A percentile compares a stretch with the other conserved stretches of the same genome.
These are phyloP conservation scores for Rosa lucieae DNA, from an alignment of 306 rosid species.

Conservation along the genomic window DNA sequence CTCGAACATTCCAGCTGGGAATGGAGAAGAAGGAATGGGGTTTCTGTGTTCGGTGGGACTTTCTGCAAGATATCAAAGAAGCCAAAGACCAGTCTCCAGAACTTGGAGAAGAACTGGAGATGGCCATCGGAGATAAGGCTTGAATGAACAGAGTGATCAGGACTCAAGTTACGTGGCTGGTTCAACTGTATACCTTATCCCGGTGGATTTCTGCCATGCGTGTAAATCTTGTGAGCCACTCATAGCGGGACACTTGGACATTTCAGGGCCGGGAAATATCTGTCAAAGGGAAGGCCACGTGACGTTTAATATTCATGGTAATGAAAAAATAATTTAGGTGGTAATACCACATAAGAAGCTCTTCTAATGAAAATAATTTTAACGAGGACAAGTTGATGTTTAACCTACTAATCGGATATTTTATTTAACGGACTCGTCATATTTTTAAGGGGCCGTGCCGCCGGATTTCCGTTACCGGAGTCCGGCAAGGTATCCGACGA, in stretches of 20 bases:
- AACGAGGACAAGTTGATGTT: too few species aligned
- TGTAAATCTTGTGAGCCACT: slow-evolving; percentile 18
- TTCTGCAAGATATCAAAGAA: slow-evolving; percentile 25
- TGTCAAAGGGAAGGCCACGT: too few species aligned
- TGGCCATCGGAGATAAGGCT: slow-evolving; percentile 47
- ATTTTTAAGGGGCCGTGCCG: too few species aligned
- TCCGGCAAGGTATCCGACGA: too few species aligned
- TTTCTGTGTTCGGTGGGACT: slow-evolving; percentile 16
- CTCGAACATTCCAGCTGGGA: slow-evolving; percentile 28
- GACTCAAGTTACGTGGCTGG: neutral
- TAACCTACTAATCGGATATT: too few species aligned
- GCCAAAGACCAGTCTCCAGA: slow-evolving; percentile 58
- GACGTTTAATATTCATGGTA: too few species aligned
- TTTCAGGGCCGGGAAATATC: neutral
- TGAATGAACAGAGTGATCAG: neutral
- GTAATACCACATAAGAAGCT: too few species aligned
- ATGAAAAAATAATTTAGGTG: too few species aligned
- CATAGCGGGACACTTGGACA: neutral
- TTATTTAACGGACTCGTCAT: too few species aligned
- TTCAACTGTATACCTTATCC: slow-evolving; percentile 2
- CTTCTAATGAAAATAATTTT: too few species aligned
- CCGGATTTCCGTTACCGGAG: too few species aligned
- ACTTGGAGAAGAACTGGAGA: slow-evolving; percentile 47
- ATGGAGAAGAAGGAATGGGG: slow-evolving; percentile 31
- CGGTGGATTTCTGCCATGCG: slow-evolving; percentile 14